Base-by-base conservation (phyloP, 2,329 filamentous ascomycete species). In the Chrysoporthe puriensis region DNA sequence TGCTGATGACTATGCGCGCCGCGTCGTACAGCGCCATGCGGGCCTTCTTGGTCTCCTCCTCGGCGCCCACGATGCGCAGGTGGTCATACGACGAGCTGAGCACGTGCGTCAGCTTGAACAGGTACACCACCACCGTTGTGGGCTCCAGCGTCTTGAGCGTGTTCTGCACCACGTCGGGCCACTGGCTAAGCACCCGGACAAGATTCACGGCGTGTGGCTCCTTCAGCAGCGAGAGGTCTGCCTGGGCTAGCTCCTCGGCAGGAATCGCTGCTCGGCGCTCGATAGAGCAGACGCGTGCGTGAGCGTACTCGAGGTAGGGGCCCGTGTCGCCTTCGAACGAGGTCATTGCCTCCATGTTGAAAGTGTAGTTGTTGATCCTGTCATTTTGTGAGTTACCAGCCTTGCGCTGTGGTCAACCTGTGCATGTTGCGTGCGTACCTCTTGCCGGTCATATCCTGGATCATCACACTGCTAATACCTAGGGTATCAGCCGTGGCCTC, bases 401-500 rank as follows among this genome's bases (percentile, higher is more conserved):
- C 36, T 9, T 50, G 21, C 21, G 36, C 8, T 14, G 21, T 34
- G 13, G 26, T 32, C 11, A 32, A 21, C 14, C 34, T 11, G 3
- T 5, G 14, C 21, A 21, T 21, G 48, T 26, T 26, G n/a, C 56
- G 14, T 1, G 75, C 85, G 72, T 80, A 91, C 90, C 92, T 88
- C 88, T 97, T 98, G 78, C 95, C 96, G 72, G 88, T 91, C 93
- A 98, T 97, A 76, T 98, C 96, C 80, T 98, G 95, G 26, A 97
- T 93, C 94, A 98, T 98, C 76, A 98, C 95, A 76, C 92, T 91
- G 71, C 91, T 94, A 77, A 98, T 97, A 71, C 95, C 96, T 3
- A 98, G 86, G 13, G 88, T 93, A 81, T 98, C 96, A 70, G 96
- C 94, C 11, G 90, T 91, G 65, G 88, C 86, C 65, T 88, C 89